These are phyloP conservation scores for Penicillium concentricum DNA, from an alignment of 2,329 filamentous ascomycete species.

Conservation along the genomic window DNA sequence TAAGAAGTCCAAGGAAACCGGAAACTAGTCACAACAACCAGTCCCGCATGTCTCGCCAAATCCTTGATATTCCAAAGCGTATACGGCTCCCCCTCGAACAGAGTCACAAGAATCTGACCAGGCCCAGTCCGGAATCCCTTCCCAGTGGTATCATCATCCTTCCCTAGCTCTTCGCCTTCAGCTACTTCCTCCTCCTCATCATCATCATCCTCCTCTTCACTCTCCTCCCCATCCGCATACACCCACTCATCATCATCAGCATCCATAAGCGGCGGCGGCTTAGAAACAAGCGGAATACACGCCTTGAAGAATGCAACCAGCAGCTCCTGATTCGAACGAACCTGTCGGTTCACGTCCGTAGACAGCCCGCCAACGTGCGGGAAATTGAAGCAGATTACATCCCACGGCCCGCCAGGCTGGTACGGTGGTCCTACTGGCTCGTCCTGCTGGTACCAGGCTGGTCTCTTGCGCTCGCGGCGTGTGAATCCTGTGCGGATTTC, in stretches of 20 bases:
- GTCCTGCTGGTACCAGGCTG: slow-evolving; percentile 23
- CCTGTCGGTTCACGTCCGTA: slow-evolving; percentile 92
- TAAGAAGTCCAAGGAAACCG: slow-evolving; percentile 50
- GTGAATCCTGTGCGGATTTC: slow-evolving; percentile 44
- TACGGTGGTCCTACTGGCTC: slow-evolving; percentile 4
- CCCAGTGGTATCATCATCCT: slow-evolving; percentile 16
- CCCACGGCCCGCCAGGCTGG: slow-evolving; percentile 52
- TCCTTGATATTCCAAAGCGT: slow-evolving; percentile 93
- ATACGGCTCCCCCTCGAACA: slow-evolving; percentile 94
- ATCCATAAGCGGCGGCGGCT: slow-evolving; percentile 21
- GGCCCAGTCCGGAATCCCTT: slow-evolving; percentile 29
- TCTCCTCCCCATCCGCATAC: slow-evolving; percentile 20
- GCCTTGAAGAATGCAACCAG: slow-evolving; percentile 51
- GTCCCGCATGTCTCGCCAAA: slow-evolving; percentile 68
- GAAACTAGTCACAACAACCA: slow-evolving; percentile 49
- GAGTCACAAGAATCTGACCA: slow-evolving; percentile 71
- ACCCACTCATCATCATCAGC: slow-evolving; percentile 26
- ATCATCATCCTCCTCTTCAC: slow-evolving; percentile 18
- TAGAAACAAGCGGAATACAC: slow-evolving; percentile 42
- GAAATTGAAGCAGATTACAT: slow-evolving; percentile 92
- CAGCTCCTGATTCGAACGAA: slow-evolving; percentile 77
- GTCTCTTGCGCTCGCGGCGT: slow-evolving; percentile 32
- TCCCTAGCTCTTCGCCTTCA: slow-evolving; percentile 9
- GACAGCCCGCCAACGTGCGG: slow-evolving; percentile 90
- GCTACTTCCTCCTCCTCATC: slow-evolving; percentile 17